A percentile compares a stretch with the other conserved stretches of the same genome.
These are phyloP conservation scores for Medicago arabica DNA, from an alignment of 306 rosid genomes.

Conservation along the genomic window DNA sequence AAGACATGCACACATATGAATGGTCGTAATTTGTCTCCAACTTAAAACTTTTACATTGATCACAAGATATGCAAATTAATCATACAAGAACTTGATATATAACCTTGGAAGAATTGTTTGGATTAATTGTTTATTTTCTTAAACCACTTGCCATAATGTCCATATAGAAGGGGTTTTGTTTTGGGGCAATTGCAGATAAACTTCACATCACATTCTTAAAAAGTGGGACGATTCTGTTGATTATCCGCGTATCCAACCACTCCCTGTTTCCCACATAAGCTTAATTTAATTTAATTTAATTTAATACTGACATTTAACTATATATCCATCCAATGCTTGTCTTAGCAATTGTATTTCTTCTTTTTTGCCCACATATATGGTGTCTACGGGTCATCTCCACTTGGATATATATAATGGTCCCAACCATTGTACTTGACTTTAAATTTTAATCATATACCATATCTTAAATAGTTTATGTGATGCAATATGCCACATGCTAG, in stretches of 20 bases:
- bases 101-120: background rate
- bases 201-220: conserved; percentile 46
- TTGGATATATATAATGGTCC: background rate
- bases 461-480: conserved; percentile 18
- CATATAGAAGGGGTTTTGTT: background rate
- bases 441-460: background rate
- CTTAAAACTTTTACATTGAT: too few species aligned
- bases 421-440: conserved; percentile 7
- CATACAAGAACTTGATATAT: too few species aligned
- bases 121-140: background rate
- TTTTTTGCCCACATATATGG: background rate
- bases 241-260: conserved; percentile 28
- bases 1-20: too few species aligned
- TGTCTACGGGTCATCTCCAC: conserved; percentile 27
- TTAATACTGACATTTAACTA: conserved; percentile 13
- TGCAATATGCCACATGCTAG: conserved; percentile 28
- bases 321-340: conserved; percentile 22
- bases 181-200: conserved; percentile 36
- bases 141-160: background rate
- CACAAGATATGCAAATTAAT: too few species aligned
- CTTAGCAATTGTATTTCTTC: background rate
- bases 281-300: conserved; percentile 2
- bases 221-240: conserved; percentile 10
- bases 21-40: too few species aligned
- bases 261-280: background rate